Evolutionary conservation across 192 early-diverging fungal species (phyloP).

Genomic region (Dimargaris verticillata): DNA sequence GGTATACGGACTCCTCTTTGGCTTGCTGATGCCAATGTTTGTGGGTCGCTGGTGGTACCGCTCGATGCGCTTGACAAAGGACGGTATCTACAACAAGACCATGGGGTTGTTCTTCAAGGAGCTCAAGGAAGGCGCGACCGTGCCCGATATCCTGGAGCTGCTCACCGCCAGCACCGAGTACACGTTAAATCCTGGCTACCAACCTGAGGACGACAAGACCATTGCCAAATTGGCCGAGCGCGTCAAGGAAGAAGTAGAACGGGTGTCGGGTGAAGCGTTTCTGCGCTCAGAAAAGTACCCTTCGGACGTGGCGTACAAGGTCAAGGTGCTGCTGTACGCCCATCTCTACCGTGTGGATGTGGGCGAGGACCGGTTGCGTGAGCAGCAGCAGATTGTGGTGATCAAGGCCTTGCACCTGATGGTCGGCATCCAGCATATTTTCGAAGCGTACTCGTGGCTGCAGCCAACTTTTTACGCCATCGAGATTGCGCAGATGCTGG

Average conservation of each 20-base stretch:
- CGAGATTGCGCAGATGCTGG: slow-evolving; percentile 73
- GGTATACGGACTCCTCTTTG: slow-evolving; percentile 78
- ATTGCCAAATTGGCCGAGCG: slow-evolving; percentile 26
- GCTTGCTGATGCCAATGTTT: slow-evolving; percentile 68
- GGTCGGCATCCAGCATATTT: slow-evolving; percentile 77
- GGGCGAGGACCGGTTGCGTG: slow-evolving; percentile 25
- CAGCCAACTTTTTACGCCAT: slow-evolving; percentile 47
- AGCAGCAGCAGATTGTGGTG: slow-evolving; percentile 51
- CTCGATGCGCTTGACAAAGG: slow-evolving; percentile 74
- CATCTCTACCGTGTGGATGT: slow-evolving; percentile 66
- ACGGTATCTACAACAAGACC: slow-evolving; percentile 70
- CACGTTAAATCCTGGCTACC: slow-evolving; percentile 21
- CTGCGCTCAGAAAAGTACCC: slow-evolving; percentile 27
- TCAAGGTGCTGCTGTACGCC: slow-evolving; percentile 60
- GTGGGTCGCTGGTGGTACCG: slow-evolving; percentile 94
- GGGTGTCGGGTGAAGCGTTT: slow-evolving; percentile 16
- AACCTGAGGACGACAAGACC: slow-evolving; percentile 21
- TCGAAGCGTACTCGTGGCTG: slow-evolving; percentile 75
- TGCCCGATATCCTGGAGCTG: slow-evolving; percentile 55
- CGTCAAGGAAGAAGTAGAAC: slow-evolving; percentile 17
- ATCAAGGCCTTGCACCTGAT: slow-evolving; percentile 57
- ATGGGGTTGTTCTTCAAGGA: slow-evolving; percentile 88
- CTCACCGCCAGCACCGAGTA: slow-evolving; percentile 63
- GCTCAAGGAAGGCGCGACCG: slow-evolving; percentile 54
- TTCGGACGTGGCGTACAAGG: slow-evolving; percentile 37